A percentile compares a stretch with the other conserved stretches of the same genome.
Conservation (phyloP, 345 rosid genomes). For the Eucalyptus pauciflora region DNA sequence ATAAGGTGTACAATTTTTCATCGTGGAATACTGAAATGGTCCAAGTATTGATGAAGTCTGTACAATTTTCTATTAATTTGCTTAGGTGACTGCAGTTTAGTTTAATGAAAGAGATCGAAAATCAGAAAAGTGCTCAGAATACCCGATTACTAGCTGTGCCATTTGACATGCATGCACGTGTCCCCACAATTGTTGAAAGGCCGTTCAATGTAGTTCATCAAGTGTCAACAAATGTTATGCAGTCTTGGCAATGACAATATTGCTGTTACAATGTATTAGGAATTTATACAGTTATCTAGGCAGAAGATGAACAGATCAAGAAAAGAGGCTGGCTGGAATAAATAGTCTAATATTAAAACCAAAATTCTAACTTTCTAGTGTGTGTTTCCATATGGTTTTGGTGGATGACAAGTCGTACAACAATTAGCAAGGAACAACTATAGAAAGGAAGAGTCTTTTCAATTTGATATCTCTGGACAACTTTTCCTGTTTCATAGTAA, state of each 20-base stretch:
- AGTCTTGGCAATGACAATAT: neutral
- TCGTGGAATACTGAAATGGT: no score
- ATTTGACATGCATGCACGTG: no score
- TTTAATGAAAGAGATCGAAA: no score
- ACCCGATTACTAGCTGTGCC: no score
- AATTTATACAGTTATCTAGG: neutral
- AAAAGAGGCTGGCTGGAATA: neutral
- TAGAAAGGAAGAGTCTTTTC: neutral
- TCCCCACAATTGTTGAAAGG: no score
- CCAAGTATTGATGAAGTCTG: neutral
- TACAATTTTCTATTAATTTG: no score
- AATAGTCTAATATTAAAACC: no score
- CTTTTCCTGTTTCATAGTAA: neutral
- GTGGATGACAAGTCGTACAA: neutral
- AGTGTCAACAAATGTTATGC: no score
- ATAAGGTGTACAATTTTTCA: neutral
- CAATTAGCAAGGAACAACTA: neutral
- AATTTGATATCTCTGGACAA: neutral
- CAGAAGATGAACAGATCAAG: fast-evolving
- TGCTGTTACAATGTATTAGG: no score
- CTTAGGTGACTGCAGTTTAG: no score
- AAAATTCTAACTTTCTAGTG: neutral
- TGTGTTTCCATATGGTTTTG: neutral
- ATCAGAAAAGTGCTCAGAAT: no score
- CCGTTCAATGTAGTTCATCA: no score